Base-by-base conservation (phyloP, 495 filamentous ascomycete species). In the Halenospora varia region DNA sequence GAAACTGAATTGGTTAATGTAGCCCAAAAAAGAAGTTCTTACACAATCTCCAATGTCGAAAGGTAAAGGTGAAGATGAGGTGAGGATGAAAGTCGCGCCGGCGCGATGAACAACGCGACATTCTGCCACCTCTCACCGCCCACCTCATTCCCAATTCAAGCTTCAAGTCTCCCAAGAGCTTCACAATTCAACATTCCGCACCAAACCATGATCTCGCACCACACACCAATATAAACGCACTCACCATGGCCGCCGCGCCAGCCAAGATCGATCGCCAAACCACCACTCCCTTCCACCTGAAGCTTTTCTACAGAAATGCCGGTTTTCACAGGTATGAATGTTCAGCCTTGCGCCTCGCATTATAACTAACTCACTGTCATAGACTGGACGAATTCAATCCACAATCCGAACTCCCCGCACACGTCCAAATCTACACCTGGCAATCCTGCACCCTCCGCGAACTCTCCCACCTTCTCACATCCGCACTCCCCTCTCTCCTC, bases 361-460 rank as follows among this genome's bases (percentile, higher is more conserved):
- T 47, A 41, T 42, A 1, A 4, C 10, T 53, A 25, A 41, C 45
- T 66, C 45, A 56, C 29, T 54, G 25, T 18, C 26, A n/a, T 39
- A 88, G 86, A 61, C 80, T 83, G 35, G 80, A 88, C 25, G 88
- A 92, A 61, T 89, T 90, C 73, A 60, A 78, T 44, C 55, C 74
- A 1, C 59, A 77, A 26, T 60, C 67, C 48, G 70, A 77, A 22
- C 82, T 88, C 20, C 86, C 88, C 23, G 75, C 82, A 3, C 83
- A 88, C 70, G 78, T 94, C 26, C 77, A 89, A 57, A 88, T 97
- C 67, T 92, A 96, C 80, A 93, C 92, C 64, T 96, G 90, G 90
- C 81, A 80, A 55, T 82, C 82, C 66, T 92, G 88, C 76, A 89
- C 90, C 10, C 82, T 98, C 15, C 76, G 78, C 64, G 91, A 97